phyloP scores from a whole-genome alignment of 2,329 filamentous ascomycete species.

The Apiospora malaysiana region DNA sequence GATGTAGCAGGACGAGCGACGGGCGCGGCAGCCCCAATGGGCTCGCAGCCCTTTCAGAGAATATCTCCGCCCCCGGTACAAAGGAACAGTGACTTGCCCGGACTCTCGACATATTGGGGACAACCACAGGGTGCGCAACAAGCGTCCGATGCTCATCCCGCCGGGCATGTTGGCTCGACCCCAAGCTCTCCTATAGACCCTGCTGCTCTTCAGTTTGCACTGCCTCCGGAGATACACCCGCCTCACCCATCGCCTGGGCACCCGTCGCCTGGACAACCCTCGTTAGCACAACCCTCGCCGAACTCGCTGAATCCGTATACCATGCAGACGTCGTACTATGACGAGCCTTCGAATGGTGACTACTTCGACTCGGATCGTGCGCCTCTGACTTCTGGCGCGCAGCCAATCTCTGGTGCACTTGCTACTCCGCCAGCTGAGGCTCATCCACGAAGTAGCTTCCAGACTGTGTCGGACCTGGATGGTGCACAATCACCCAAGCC shows the following conservation, averaged over 20 bases:
- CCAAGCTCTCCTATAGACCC: constrained; percentile 59
- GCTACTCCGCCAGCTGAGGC: constrained; percentile 47
- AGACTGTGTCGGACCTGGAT: constrained; percentile 58
- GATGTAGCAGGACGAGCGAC: constrained; percentile 27
- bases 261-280: constrained; percentile 28
- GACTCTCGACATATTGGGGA: constrained; percentile 60
- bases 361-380: constrained; percentile 63
- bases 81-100: constrained; percentile 43
- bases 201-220: constrained; percentile 58
- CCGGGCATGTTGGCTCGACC: constrained; percentile 32
- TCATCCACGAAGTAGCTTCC: constrained; percentile 60
- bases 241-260: constrained; percentile 36
- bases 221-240: constrained; percentile 57
- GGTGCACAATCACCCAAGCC: constrained; percentile 60
- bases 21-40: constrained; percentile 31
- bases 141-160: constrained; percentile 39
- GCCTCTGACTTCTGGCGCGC: constrained; percentile 61
- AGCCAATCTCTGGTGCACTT: constrained; percentile 60
- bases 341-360: constrained; percentile 46
- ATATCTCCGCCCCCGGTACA: constrained; percentile 34
- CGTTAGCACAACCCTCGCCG: constrained; percentile 32
- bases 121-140: constrained; percentile 50
- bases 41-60: constrained; percentile 27
- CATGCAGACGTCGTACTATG: constrained; percentile 48
- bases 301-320: constrained; percentile 39